A percentile compares a stretch with the other conserved stretches of the same genome.
These are phyloP conservation scores for Leccinum fuscescens DNA, from an alignment of 1,284 basidiomycete species.

Conservation along the genomic window DNA sequence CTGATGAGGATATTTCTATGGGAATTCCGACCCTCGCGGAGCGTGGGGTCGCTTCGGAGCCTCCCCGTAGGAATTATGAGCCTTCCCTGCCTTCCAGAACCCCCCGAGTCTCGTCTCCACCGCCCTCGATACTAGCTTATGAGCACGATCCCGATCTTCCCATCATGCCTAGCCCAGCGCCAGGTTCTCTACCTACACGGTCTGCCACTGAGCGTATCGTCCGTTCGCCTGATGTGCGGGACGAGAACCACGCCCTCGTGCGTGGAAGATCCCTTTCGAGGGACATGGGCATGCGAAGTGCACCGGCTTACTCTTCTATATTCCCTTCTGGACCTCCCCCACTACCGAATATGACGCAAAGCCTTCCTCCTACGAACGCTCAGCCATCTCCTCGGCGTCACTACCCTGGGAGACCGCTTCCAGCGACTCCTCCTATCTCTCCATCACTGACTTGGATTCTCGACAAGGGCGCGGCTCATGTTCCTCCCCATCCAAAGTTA, in stretches of 20 bases:
- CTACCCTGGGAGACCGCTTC: slow-evolving; percentile 34
- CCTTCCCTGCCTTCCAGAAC: slow-evolving; percentile 20
- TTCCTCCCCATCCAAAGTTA: slow-evolving; percentile 17
- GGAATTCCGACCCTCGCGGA: slow-evolving; percentile 14
- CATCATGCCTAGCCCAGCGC: slow-evolving; percentile 17
- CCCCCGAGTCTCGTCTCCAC: slow-evolving; percentile 27
- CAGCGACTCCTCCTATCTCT: slow-evolving; percentile 33
- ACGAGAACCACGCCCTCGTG: slow-evolving; percentile 31
- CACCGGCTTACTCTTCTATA: slow-evolving; percentile 34
- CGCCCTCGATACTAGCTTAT: slow-evolving; percentile 16
- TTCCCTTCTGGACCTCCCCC: slow-evolving; percentile 35
- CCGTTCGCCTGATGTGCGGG: slow-evolving; percentile 26
- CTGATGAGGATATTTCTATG: slow-evolving; percentile 17
- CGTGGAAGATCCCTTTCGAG: slow-evolving; percentile 33
- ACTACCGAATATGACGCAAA: slow-evolving; percentile 26
- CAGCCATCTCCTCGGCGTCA: slow-evolving; percentile 30
- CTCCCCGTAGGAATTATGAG: slow-evolving; percentile 23
- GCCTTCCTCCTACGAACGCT: slow-evolving; percentile 20
- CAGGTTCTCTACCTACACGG: slow-evolving; percentile 21
- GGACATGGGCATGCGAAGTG: slow-evolving; percentile 32
- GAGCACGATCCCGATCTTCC: slow-evolving; percentile 33
- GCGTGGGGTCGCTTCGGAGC: slow-evolving; percentile 24
- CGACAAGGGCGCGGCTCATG: slow-evolving; percentile 22
- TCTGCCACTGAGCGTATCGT: slow-evolving; percentile 35
- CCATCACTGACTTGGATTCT: slow-evolving; percentile 36